Evolutionary conservation across 805 yeast genomes (phyloP).

Genomic region (Yarrowia yakushimensis): DNA sequence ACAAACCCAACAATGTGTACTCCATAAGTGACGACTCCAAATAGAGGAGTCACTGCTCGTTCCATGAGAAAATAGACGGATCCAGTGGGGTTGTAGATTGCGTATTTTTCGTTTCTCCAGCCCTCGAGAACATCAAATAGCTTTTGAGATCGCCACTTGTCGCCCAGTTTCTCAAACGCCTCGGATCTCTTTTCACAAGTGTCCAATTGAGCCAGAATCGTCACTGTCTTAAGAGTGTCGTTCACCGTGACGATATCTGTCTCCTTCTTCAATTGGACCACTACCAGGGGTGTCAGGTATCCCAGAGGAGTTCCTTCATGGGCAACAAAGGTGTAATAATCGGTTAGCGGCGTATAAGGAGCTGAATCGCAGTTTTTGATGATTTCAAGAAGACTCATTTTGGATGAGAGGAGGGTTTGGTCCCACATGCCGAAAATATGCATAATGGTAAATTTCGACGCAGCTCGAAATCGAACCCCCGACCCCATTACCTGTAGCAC

Average conservation of each 20-base stretch:
- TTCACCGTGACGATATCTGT: slow-evolving; percentile 33
- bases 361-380: slow-evolving; percentile 27
- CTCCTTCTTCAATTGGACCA: slow-evolving; percentile 27
- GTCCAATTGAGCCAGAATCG: slow-evolving; percentile 37
- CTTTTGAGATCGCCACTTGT: slow-evolving; percentile 30
- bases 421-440: neutral
- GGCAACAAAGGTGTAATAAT: slow-evolving; percentile 31
- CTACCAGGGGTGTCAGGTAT: slow-evolving; percentile 32
- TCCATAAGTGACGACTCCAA: slow-evolving; percentile 90
- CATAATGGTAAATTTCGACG: neutral
- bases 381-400: slow-evolving; percentile 14
- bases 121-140: slow-evolving; percentile 37
- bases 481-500: too few relatives aligned
- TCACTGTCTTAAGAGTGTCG: slow-evolving; percentile 32
- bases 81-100: slow-evolving; percentile 56
- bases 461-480: neutral
- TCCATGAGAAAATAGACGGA: slow-evolving; percentile 68
- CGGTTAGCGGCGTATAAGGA: slow-evolving; percentile 17
- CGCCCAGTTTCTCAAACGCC: slow-evolving; percentile 35
- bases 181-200: slow-evolving; percentile 44
- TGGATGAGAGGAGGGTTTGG: neutral
- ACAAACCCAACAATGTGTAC: slow-evolving; percentile 82
- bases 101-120: slow-evolving; percentile 86
- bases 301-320: slow-evolving; percentile 35
- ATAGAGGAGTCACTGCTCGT: slow-evolving; percentile 71